Evolutionary conservation across 2,329 filamentous ascomycete genomes (phyloP).

Genomic region (Colletotrichum sp.): DNA sequence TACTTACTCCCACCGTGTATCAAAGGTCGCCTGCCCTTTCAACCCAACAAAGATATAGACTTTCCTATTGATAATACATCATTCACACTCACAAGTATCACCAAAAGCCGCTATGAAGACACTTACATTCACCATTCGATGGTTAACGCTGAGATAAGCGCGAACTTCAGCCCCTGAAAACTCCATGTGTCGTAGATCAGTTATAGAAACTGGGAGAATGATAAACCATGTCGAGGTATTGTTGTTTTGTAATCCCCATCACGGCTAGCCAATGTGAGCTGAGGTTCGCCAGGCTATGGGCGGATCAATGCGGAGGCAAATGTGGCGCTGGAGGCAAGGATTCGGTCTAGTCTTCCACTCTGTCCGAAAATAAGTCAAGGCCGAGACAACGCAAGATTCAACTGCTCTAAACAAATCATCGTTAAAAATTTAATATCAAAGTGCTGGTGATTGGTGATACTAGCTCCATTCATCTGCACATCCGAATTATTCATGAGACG

Average conservation of each 20-base stretch:
- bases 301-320: neutral
- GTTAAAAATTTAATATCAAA: neutral
- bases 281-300: neutral
- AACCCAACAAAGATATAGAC: neutral
- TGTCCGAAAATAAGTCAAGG: neutral
- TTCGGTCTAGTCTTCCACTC: neutral
- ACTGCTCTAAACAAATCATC: neutral
- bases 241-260: neutral
- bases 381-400: neutral
- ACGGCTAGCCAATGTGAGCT: neutral
- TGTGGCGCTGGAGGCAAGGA: neutral
- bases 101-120: neutral
- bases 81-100: neutral
- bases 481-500: neutral
- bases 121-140: neutral
- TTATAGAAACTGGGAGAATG: neutral
- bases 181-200: neutral
- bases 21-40: neutral
- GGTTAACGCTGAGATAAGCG: neutral
- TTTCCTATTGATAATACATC: neutral
- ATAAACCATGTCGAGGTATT: too few relatives aligned
- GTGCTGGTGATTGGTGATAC: neutral
- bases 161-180: neutral
- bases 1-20: neutral
- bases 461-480: neutral